Evolutionary conservation across 1,139 yeast genomes (phyloP).

Genomic region (Sugiyamaella paludigena): DNA sequence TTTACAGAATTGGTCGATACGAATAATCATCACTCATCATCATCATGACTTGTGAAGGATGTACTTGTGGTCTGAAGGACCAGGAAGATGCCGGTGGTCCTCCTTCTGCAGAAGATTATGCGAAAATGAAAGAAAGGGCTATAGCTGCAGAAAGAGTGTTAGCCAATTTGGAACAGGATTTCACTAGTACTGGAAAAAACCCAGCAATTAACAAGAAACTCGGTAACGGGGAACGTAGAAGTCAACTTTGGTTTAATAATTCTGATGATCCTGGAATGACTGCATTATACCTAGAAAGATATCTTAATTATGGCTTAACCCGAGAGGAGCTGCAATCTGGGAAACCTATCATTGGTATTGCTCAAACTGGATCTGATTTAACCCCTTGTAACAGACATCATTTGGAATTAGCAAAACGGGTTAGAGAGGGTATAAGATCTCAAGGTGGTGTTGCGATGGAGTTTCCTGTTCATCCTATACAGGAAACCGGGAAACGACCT

Average conservation of each 20-base stretch:
- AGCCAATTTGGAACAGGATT: constrained; percentile 14
- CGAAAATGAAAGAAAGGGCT: constrained; percentile 18
- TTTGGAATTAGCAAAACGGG: constrained; percentile 29
- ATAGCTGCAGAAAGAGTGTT: constrained; percentile 18
- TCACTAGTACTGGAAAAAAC: constrained; percentile 7
- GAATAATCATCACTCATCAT: too few relatives aligned
- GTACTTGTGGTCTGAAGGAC: constrained; percentile 26
- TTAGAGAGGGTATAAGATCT: constrained; percentile 30
- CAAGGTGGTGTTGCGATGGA: constrained; percentile 31
- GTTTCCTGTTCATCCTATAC: constrained; percentile 32
- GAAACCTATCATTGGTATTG: constrained; percentile 33
- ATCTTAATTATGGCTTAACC: constrained; percentile 29
- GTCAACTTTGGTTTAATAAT: constrained; percentile 29
- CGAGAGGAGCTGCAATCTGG: constrained; percentile 27
- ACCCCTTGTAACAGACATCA: constrained; percentile 32
- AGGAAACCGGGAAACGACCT: constrained; percentile 32
- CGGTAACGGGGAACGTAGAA: constrained; percentile 11
- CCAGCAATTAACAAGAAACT: constrained; percentile 2
- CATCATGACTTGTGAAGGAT: constrained; percentile 27
- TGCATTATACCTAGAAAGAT: constrained; percentile 30
- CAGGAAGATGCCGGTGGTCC: background rate
- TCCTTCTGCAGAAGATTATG: background rate
- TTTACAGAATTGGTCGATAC: too few relatives aligned
- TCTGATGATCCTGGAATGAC: constrained; percentile 28
- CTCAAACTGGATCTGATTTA: constrained; percentile 32